phyloP scores from a whole-genome alignment of 371 early-diverging fungal genomes.

The Rhizopus arrhizus region DNA sequence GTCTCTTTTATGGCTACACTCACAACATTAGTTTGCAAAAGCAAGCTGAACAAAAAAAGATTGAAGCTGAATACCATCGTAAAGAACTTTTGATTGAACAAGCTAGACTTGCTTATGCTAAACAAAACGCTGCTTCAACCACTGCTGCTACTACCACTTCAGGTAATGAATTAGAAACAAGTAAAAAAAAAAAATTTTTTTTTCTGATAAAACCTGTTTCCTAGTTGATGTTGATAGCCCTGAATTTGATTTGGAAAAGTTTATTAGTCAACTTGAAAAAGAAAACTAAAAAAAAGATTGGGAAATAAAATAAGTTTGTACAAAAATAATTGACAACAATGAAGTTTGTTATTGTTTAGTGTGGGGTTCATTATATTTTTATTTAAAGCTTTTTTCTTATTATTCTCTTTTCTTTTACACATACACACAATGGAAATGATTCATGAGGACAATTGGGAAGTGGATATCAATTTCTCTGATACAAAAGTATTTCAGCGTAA shows the following conservation, averaged over 20 bases:
- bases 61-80: conserved; percentile 63
- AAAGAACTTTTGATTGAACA: conserved; percentile 72
- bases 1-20: conserved; percentile 72
- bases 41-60: conserved; percentile 59
- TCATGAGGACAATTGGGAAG: conserved; percentile 31
- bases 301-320: background rate
- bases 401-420: conserved; percentile 3
- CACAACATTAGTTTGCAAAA: conserved; percentile 69
- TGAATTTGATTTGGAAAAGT: conserved; percentile 69
- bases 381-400: conserved; percentile 7
- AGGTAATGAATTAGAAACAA: conserved; percentile 16
- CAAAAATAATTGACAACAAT: conserved; percentile 3
- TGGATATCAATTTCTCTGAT: conserved; percentile 17
- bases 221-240: conserved; percentile 63
- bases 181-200: background rate
- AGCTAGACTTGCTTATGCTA: conserved; percentile 71
- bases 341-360: background rate
- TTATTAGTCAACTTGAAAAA: conserved; percentile 53
- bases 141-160: conserved; percentile 23
- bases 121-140: conserved; percentile 46
- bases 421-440: conserved; percentile 1
- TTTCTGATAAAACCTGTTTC: conserved; percentile 10
- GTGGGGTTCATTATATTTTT: background rate
- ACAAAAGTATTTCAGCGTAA: conserved; percentile 15
- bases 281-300: conserved; percentile 19